Evolutionary conservation across 371 early-diverging fungal genomes (phyloP), one percentile per base, ranked within the genome.

Genomic region (Gilbertella persicaria): DNA sequence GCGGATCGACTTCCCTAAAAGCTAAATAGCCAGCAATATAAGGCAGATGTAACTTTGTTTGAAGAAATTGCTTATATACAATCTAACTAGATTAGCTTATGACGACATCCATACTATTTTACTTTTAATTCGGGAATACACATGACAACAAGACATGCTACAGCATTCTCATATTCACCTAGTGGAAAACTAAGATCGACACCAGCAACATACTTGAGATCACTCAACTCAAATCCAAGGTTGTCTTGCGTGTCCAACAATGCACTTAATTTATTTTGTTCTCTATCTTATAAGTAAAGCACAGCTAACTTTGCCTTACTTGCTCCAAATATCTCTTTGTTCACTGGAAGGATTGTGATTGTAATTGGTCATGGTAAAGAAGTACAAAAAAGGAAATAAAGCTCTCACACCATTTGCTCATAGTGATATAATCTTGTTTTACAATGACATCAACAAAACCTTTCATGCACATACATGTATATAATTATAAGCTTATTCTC

Each of bases 1-100:
- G 66, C 2, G 89, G 86, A 0, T 77, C 75, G 0, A 84, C 82
- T 58, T 96, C 97, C 8, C 96, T 87, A 68, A 95, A 93, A 4
- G 96, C 97, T 14, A 96, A 82, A 63, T 83, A 96, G 0, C 93
- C 92, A 1, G 95, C 75, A 37, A 90, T 88, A 60, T 96, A 96
- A 0, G 94, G 92, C 10, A 85, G 54, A 8, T 73, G 56, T 38
- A 92, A 61, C 38, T 73, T 71, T n/a, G 90, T 88, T 47, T 72
- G 58, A 21, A 61, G 51, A 40, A 67, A 80, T 30, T 74, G 61
- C 49, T 68, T 60, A 54, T 86, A 82, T 3, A 88, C 69, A 8
- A 88, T 66, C 85, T 84, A 9, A 2, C 28, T 23, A 44, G 30
- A 37, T n/a, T 36, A 28, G 4, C 24, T 17, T 13, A 45, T 0